phyloP scores from a whole-genome alignment of 352 stramenopile species.

The Phytophthora sansomeana region DNA sequence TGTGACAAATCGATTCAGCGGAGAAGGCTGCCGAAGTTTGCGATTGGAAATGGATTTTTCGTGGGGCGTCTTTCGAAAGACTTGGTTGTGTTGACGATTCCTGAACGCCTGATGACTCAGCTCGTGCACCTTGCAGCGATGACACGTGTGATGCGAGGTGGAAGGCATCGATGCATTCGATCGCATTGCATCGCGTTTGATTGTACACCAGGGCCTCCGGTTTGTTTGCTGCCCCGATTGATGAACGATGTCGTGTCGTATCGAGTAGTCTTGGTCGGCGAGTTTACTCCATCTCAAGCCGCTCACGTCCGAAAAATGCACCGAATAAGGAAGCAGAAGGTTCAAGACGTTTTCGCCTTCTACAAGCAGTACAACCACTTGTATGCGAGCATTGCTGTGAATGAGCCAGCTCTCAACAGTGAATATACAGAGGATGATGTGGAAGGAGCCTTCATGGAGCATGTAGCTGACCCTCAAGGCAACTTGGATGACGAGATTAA shows the following conservation, averaged over 20 bases:
- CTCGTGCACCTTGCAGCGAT: constrained; percentile 4
- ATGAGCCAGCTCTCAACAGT: background rate
- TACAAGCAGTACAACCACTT: constrained; percentile 12
- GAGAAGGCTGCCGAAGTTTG: constrained; percentile 9
- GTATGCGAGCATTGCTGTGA: background rate
- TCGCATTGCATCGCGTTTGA: constrained; percentile 18
- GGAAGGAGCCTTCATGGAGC: constrained; percentile 1
- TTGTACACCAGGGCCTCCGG: background rate
- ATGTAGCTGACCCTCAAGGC: background rate
- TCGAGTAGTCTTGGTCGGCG: constrained; percentile 11
- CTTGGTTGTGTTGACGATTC: too few species aligned
- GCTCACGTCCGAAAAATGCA: constrained; percentile 7
- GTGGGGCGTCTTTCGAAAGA: background rate
- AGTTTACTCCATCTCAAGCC: constrained; percentile 6
- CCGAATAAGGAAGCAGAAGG: background rate
- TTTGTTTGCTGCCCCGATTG: constrained; percentile 1
- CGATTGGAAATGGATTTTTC: constrained; percentile 13
- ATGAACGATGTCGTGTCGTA: constrained; percentile 5
- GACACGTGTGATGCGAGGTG: constrained; percentile 14
- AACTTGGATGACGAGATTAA: constrained; percentile 1
- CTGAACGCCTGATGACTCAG: constrained; percentile 14
- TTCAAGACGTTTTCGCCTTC: constrained; percentile 6
- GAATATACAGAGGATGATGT: constrained; percentile 8
- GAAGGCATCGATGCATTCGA: constrained; percentile 5
- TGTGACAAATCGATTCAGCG: constrained; percentile 3